Evolutionary conservation across 1,139 yeast species (phyloP), one percentile per base, ranked within the genome.

Genomic region (Yamadazyma jaroonii): DNA sequence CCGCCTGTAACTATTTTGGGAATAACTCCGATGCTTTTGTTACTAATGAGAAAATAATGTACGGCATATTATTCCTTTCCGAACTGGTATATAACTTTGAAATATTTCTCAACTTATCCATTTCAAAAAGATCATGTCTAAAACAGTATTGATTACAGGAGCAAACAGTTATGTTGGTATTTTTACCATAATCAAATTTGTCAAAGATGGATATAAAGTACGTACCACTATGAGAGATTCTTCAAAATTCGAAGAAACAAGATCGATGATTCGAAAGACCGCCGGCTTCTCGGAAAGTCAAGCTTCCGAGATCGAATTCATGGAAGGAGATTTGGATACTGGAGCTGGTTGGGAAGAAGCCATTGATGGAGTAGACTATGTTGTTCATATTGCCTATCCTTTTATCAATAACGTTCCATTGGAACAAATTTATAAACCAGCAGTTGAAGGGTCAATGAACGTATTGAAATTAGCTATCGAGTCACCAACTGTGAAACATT

Each of bases 121-220:
- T n/a, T n/a, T n/a, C n/a, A n/a, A n/a, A n/a, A n/a, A n/a, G n/a
- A n/a, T n/a, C n/a, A 25, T 25, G 28, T 6, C 29, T 24, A 15
- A 9, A 11, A 46, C 32, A 25, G 49, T 52, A 21, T 50, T 53
- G 29, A 39, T 56, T 17, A 54, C 64, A 3, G 71, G 71, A 11
- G 67, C 61, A 13, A 62, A 68, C 4, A 67, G 71, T 3, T 63
- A 56, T 42, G 56, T 60, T 31, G 72, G 65, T 4, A 66, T 67
- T 3, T 38, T 22, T 31, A 30, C 44, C 36, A 42, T 46, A 9
- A 25, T 36, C 4, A 38, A 44, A 31, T 39, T 34, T 13, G 20
- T 43, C 21, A 40, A 44, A 10, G 25, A 22, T 6, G 45, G 43
- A 2, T 46, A 38, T 24, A n/a, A 20, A 2, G 43, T 46, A 9